Evolutionary conservation across 352 stramenopile species (phyloP).

Genomic region (Globisporangium paroecandrum): DNA sequence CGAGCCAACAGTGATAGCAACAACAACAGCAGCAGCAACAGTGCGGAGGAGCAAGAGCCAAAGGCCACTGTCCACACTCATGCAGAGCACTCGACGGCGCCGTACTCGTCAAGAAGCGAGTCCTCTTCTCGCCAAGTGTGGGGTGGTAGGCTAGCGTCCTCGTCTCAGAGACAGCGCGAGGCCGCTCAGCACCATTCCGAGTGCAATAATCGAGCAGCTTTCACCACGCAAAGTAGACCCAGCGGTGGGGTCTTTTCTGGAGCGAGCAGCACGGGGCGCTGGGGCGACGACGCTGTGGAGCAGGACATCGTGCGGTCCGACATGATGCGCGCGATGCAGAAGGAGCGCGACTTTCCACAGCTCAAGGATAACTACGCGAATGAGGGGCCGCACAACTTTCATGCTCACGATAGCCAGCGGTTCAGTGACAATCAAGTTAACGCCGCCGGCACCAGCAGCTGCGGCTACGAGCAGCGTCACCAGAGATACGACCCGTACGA

Average conservation of each 20-base stretch:
- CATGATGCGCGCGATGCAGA: conserved; percentile 22
- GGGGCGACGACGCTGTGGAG: conserved; percentile 74
- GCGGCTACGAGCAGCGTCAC: not conserved
- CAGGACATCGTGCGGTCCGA: conserved; percentile 46
- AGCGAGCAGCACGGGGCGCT: conserved; percentile 34
- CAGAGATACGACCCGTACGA: not conserved
- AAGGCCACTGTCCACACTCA: not conserved
- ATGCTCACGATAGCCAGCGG: conserved; percentile 13
- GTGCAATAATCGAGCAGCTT: not conserved
- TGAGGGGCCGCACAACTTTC: conserved; percentile 7
- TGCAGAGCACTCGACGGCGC: not conserved
- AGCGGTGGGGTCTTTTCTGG: not conserved
- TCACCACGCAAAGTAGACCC: not conserved
- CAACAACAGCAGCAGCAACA: not conserved
- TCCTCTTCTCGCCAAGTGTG: not conserved
- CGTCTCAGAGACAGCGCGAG: not conserved
- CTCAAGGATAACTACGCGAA: conserved; percentile 24
- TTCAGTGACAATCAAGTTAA: not conserved
- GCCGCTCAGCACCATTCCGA: not conserved
- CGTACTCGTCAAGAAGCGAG: not conserved
- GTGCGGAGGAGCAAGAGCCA: not conserved
- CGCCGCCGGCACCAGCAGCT: not conserved
- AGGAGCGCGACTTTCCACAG: conserved; percentile 40
- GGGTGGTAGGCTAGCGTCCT: not conserved
- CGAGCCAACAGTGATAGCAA: not conserved